Evolutionary conservation across 345 rosid species (phyloP), one percentile per base, ranked within the genome.

Genomic region (Brassica rapa): DNA sequence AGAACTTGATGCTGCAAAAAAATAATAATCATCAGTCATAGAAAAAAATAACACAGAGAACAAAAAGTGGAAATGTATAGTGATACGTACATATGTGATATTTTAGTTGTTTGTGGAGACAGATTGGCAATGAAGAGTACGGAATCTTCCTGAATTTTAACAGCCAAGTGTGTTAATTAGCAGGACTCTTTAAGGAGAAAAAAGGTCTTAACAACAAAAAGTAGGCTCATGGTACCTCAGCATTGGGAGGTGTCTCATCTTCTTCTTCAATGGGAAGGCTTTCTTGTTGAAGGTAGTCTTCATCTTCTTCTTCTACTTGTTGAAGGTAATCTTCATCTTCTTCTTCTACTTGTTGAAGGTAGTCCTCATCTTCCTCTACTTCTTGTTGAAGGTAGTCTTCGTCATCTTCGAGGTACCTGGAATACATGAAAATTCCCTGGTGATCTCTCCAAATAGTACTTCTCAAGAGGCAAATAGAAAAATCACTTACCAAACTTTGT

Each of bases 401-500:
- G 4, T 14, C 53, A 1, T 51, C 19, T 51, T 51, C 56, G 5
- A n/a, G 56, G 56, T n/a, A 51, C 56, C 56, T 51, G 56, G 56
- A 51, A 51, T 51, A 51, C 19, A n/a, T 12, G 16, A 14, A 51
- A 51, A n/a, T 1, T 49, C 19, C 19, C 21, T n/a, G 8, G 21
- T 51, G 56, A 51, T 51, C 56, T 51, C 56, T n/a, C 56, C 56
- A 51, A n/a, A 51, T 51, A 51, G 56, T 51, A n/a, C 55, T 49
- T 14, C 55, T 49, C 55, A 49, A 49, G 55, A 49, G 55, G 19
- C 55, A 49, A n/a, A 51, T 51, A n/a, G 56, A 5, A 51, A 51
- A 51, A 51, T n/a, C 21, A 5, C 56, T 51, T 51, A n/a, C 56
- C 56, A 51, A 51, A 51, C 56, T 51, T 51, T 51, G 56, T 51